Evolutionary conservation across 2,329 filamentous ascomycete genomes (phyloP).

Genomic region (Colletotrichum australisinense): DNA sequence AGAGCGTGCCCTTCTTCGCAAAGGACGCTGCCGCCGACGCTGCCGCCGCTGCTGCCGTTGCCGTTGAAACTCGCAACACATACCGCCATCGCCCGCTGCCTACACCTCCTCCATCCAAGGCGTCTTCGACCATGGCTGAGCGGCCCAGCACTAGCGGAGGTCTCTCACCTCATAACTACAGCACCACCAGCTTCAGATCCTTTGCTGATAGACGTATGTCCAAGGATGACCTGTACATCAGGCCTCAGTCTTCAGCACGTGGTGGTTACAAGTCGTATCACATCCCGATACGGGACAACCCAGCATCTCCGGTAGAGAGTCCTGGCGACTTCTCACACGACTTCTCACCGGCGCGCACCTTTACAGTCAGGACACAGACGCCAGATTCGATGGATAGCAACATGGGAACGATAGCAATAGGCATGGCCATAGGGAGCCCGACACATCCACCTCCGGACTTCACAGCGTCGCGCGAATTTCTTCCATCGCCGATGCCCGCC

Average conservation of each 20-base stretch:
- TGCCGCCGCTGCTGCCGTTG: conserved; percentile 43
- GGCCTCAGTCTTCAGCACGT: conserved; percentile 44
- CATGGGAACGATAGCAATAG: conserved; percentile 65
- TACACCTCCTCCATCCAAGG: conserved; percentile 37
- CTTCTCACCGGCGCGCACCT: conserved; percentile 45
- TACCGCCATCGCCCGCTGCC: conserved; percentile 39
- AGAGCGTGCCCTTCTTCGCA: conserved; percentile 41
- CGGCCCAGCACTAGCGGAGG: conserved; percentile 57
- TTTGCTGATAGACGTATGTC: conserved; percentile 56
- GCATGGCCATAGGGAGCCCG: conserved; percentile 81
- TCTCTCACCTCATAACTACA: conserved; percentile 40
- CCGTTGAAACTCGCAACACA: conserved; percentile 39
- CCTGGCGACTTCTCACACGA: conserved; percentile 45
- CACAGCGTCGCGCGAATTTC: conserved; percentile 9
- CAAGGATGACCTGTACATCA: conserved; percentile 53
- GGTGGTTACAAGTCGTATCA: conserved; percentile 53
- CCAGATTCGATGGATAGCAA: conserved; percentile 54
- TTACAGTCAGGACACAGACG: conserved; percentile 53
- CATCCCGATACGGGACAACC: conserved; percentile 53
- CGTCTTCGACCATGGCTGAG: conserved; percentile 42
- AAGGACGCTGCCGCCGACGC: conserved; percentile 43
- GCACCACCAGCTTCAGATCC: conserved; percentile 41
- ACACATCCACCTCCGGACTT: conserved; percentile 51
- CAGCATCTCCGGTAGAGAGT: conserved; percentile 56
- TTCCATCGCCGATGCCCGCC: neutral